A percentile compares a stretch with the other conserved stretches of the same genome.
Evolutionary conservation across 495 filamentous ascomycete species (phyloP).

Genomic region (Talaromyces thailandensis): DNA sequence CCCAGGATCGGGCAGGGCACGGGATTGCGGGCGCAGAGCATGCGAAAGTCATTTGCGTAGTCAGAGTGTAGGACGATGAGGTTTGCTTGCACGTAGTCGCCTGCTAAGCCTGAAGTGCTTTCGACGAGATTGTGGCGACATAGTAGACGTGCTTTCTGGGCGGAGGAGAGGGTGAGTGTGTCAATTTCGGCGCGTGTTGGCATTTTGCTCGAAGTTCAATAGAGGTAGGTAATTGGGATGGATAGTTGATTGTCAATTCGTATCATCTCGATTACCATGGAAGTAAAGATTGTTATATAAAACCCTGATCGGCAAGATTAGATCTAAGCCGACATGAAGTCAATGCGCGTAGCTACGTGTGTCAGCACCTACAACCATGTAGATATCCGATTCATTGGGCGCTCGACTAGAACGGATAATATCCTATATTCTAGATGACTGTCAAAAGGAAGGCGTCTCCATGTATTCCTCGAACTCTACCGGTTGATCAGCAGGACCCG

Average conservation of each 20-base stretch:
- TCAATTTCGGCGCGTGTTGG: not conserved
- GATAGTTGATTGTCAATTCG: not conserved
- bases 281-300: not conserved
- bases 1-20: conserved; percentile 47
- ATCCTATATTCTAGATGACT: not conserved
- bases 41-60: conserved; percentile 42
- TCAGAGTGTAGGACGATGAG: conserved; percentile 42
- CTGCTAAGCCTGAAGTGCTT: conserved; percentile 40
- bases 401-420: not conserved
- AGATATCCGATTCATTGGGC: not conserved
- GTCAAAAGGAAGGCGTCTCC: not conserved
- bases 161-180: conserved; percentile 10
- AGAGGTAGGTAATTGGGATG: not conserved
- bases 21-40: conserved; percentile 45
- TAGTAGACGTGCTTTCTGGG: conserved; percentile 30
- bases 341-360: not conserved
- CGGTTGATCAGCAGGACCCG: not conserved
- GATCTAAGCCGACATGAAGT: not conserved
- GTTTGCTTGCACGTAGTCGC: conserved; percentile 47
- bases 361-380: no score
- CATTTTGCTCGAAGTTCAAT: not conserved
- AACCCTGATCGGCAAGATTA: not conserved
- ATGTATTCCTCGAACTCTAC: not conserved
- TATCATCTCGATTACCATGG: not conserved
- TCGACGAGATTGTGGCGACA: conserved; percentile 30